Base-by-base conservation (phyloP, 2,329 filamentous ascomycete species). In the Rhytidhysteron rufulum region DNA sequence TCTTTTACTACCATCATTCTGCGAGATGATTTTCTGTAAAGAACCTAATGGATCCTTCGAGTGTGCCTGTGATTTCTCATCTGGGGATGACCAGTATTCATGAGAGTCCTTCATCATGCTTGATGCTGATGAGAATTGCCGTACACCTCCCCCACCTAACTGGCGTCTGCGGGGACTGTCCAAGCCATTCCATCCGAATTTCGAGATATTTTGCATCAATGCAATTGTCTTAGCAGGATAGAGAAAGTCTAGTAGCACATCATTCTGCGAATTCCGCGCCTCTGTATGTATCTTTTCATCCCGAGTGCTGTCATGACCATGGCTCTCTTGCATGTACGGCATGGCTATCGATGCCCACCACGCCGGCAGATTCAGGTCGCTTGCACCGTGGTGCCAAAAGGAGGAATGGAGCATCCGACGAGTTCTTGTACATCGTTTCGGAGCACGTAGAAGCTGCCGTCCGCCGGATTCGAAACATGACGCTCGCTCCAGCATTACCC, bases 381-480 rank as follows among this genome's bases (percentile, higher is more conserved):
- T 66, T 46, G 73, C 72, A 48, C 70, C 72, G 61, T 80, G 75
- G 47, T 68, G 70, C 77, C 77, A 79, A 53, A 80, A 79, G 19
- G 68, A 58, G 37, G 73, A 73, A 60, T 78, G 74, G 31, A 80
- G 68, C 58, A 64, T 67, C 51, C 75, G 74, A 47, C 68, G 69
- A 53, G 58, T 69, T 50, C 60, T 62, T 41, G 66, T 53, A 39
- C 57, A 59, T 48, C 52, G 57, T 43, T 60, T 65, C 43, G 62
- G 57, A 42, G 61, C 62, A 60, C 62, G 70, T 45, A 77, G 56
- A 55, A 76, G 67, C 52, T 71, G 68, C 59, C 72, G 70, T 58
- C 74, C 68, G 70, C 75, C 73, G 63, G 72, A 69, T 68, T 77
- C 69, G 70, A 79, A 71, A 66, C 74, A 79, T 77, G 70, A 68